A percentile compares a stretch with the other conserved stretches of the same genome.
These are phyloP conservation scores for Exophiala oligosperma DNA, from an alignment of 2,329 filamentous ascomycete genomes.

Conservation along the genomic window DNA sequence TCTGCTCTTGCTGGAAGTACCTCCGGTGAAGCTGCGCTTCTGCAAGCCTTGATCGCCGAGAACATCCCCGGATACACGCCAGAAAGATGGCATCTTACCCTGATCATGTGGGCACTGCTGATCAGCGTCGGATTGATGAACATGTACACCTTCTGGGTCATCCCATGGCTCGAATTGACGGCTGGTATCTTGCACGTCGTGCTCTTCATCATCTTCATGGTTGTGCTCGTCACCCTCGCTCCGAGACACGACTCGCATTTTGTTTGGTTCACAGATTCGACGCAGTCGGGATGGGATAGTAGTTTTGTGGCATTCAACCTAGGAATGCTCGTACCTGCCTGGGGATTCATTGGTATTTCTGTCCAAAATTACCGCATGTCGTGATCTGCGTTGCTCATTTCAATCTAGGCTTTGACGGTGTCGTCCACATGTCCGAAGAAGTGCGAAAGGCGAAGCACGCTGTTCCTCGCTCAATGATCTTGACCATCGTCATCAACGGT, in stretches of 20 bases:
- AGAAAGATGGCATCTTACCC: slow-evolving; percentile 40
- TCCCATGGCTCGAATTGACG: slow-evolving; percentile 42
- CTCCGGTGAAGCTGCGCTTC: slow-evolving; percentile 37
- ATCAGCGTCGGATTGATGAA: slow-evolving; percentile 31
- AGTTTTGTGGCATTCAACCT: slow-evolving; percentile 38
- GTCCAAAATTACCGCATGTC: neutral
- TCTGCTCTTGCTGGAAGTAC: slow-evolving; percentile 34
- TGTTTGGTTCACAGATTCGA: slow-evolving; percentile 33
- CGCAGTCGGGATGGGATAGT: slow-evolving; percentile 37
- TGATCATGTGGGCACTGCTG: slow-evolving; percentile 42
- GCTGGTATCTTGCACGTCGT: slow-evolving; percentile 38
- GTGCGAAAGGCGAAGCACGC: slow-evolving; percentile 47
- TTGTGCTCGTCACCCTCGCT: slow-evolving; percentile 35
- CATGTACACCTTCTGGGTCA: slow-evolving; percentile 38
- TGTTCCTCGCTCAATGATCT: slow-evolving; percentile 48
- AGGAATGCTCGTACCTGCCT: slow-evolving; percentile 38
- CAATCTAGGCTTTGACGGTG: slow-evolving; percentile 46
- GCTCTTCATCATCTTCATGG: slow-evolving; percentile 40
- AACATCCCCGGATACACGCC: slow-evolving; percentile 36
- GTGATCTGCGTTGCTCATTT: neutral
- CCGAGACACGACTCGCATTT: slow-evolving; percentile 36
- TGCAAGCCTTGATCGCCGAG: slow-evolving; percentile 36
- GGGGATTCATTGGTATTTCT: slow-evolving; percentile 34
- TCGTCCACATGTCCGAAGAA: slow-evolving; percentile 50
- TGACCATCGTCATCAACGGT: slow-evolving; percentile 46